Evolutionary conservation across 495 filamentous ascomycete genomes (phyloP).

Genomic region (Tetracladium marchalianum): DNA sequence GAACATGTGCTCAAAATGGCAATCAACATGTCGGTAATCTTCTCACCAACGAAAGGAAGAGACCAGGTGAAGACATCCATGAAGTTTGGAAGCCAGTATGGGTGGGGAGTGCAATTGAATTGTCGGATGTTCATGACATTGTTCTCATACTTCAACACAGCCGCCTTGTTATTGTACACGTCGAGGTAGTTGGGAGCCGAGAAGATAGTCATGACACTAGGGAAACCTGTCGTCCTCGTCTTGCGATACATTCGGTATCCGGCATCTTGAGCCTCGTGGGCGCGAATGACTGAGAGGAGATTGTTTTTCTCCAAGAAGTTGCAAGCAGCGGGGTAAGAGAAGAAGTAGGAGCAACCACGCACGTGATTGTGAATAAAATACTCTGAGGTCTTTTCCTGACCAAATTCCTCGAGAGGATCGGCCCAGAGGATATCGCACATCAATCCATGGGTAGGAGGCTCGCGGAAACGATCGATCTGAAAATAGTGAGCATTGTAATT

Average conservation of each 20-base stretch:
- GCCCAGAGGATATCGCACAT: constrained; percentile 99
- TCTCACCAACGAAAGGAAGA: constrained; percentile 95
- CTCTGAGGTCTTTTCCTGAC: constrained; percentile 94
- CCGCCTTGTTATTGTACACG: constrained; percentile 99
- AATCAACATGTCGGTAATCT: constrained; percentile 99
- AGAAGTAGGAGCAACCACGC: constrained; percentile 97
- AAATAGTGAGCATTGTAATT: background rate
- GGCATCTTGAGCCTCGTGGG: constrained; percentile 98
- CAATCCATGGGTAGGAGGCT: constrained; percentile 91
- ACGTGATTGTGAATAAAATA: constrained; percentile 98
- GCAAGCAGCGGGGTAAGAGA: constrained; percentile 97
- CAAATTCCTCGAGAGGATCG: constrained; percentile 97
- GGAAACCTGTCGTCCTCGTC: constrained; percentile 94
- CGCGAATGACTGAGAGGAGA: constrained; percentile 90
- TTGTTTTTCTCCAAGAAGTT: constrained; percentile 99
- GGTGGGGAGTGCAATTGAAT: constrained; percentile 98
- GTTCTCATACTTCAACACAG: constrained; percentile 97
- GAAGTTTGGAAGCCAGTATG: constrained; percentile 98
- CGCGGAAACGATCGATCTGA: constrained; percentile 94
- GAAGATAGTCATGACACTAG: constrained; percentile 99
- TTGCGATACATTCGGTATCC: constrained; percentile 99
- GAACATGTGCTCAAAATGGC: constrained; percentile 97
- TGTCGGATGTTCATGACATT: constrained; percentile 99
- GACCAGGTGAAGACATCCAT: constrained; percentile 99
- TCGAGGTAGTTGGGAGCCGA: constrained; percentile 97